A percentile compares a stretch with the other conserved stretches of the same genome.
These are phyloP conservation scores for Cladorrhinum sp. DNA, from an alignment of 2,329 filamentous ascomycete species.

Conservation along the genomic window DNA sequence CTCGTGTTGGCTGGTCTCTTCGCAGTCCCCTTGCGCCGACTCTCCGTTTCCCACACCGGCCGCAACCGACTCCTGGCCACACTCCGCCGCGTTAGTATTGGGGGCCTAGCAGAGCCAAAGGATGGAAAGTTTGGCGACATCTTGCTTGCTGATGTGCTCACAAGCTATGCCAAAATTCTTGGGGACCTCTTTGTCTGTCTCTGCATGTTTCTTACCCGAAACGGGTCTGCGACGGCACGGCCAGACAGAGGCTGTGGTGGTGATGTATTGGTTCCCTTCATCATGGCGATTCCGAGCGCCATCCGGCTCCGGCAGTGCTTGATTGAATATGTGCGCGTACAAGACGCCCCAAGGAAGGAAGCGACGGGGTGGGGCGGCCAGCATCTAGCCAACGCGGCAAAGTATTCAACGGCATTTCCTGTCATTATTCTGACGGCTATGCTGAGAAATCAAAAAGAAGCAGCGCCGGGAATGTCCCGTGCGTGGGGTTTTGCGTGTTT, in stretches of 20 bases:
- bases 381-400: slow-evolving; percentile 88
- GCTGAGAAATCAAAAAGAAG: slow-evolving; percentile 57
- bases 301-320: slow-evolving; percentile 91
- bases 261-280: slow-evolving; percentile 72
- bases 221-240: slow-evolving; percentile 70
- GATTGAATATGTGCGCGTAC: slow-evolving; percentile 78
- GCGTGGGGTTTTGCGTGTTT: slow-evolving; percentile 71
- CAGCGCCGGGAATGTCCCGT: slow-evolving; percentile 45
- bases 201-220: slow-evolving; percentile 82
- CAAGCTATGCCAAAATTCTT: slow-evolving; percentile 89
- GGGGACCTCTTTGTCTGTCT: slow-evolving; percentile 84
- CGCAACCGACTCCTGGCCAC: slow-evolving; percentile 73
- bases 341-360: slow-evolving; percentile 52
- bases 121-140: slow-evolving; percentile 96
- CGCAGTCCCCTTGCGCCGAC: slow-evolving; percentile 65
- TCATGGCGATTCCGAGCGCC: slow-evolving; percentile 77
- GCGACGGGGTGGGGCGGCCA: slow-evolving; percentile 72
- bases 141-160: slow-evolving; percentile 87
- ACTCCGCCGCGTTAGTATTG: slow-evolving; percentile 74
- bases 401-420: slow-evolving; percentile 92
- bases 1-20: slow-evolving; percentile 69
- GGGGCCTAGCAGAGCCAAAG: slow-evolving; percentile 78
- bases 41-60: slow-evolving; percentile 62
- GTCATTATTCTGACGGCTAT: slow-evolving; percentile 79
- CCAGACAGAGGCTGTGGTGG: slow-evolving; percentile 83